Evolutionary conservation across 345 rosid species (phyloP).

Genomic region (Citrus maxima): DNA sequence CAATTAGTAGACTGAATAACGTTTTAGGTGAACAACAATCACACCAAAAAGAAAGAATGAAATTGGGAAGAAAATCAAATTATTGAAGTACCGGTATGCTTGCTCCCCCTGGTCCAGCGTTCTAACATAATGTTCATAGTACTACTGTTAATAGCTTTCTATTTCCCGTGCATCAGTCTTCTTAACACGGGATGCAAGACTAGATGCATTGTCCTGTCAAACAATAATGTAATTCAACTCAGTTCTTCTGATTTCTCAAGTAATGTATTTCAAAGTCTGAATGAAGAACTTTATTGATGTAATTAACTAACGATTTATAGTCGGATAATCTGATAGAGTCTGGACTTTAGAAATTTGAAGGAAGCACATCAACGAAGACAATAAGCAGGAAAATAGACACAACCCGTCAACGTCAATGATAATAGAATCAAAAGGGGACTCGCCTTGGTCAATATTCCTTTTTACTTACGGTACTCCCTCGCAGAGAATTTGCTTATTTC

Average conservation of each 20-base stretch:
- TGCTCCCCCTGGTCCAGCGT: slow-evolving; percentile 94
- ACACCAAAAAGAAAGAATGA: background rate
- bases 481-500: no score
- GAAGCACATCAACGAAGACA: background rate
- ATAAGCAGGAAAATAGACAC: background rate
- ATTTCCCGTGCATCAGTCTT: slow-evolving; percentile 98
- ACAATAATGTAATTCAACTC: background rate
- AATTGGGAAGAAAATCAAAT: background rate
- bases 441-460: background rate
- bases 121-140: slow-evolving; percentile 86
- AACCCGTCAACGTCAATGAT: background rate
- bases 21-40: background rate
- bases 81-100: slow-evolving; percentile 74
- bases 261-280: background rate
- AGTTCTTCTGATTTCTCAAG: slow-evolving; percentile 3
- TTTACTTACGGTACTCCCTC: background rate
- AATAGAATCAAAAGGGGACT: background rate
- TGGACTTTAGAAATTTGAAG: background rate
- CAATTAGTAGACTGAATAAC: background rate
- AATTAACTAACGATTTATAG: background rate
- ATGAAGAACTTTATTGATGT: background rate
- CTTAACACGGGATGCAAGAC: slow-evolving; percentile 89
- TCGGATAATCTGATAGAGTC: background rate
- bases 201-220: slow-evolving; percentile 81
- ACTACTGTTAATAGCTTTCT: slow-evolving; percentile 87